Base-by-base conservation (phyloP, 2,329 filamentous ascomycete species). In the Penicillium verrucosum region DNA sequence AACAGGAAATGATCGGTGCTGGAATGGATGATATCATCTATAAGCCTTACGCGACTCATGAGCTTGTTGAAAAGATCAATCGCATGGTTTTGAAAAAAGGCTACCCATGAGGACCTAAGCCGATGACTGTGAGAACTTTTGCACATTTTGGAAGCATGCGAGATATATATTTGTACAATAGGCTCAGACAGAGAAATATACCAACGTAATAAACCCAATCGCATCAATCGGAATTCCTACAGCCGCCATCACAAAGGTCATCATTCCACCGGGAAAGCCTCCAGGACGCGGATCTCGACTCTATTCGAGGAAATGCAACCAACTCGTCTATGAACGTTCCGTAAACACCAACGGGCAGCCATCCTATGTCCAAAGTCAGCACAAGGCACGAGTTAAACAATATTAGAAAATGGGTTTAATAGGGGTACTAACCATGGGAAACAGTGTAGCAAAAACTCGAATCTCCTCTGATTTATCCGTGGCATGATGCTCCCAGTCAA, bases 21-120 rank as follows among this genome's bases (percentile, higher is more conserved):
- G 89, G 89, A 37, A 90, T 92, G 77, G 86, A 91, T 71, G 86
- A 88, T 72, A 85, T 92, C 42, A 88, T 93, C 36, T 87, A 87
- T 1, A 93, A 93, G 69, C 89, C 90, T 4, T 93, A 92, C 69
- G 82, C 85, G n/a, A 86, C 89, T 51, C 81, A 82, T n/a, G 86
- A 90, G 54, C 73, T 90, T 51, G 78, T 89, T 43, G 84, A 84
- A 14, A 87, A 87, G 70, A 87, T 90, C 59, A 80, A 85, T 59
- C 81, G 85, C 11, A 75, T 85, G n/a, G 68, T 66, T 10, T 37
- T 30, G 2, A 48, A 38, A 4, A 9, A 45, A 25, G 11, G 12
- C 2, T 21, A 9, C 0, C 2, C 6, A 30, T 50, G 11, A 54
- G 8, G 11, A 18, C 3, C n/a, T 3, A 12, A 30, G 16, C 12